phyloP scores from a whole-genome alignment of 768 basidiomycete species.

The Mycena olivaceomarginata region DNA sequence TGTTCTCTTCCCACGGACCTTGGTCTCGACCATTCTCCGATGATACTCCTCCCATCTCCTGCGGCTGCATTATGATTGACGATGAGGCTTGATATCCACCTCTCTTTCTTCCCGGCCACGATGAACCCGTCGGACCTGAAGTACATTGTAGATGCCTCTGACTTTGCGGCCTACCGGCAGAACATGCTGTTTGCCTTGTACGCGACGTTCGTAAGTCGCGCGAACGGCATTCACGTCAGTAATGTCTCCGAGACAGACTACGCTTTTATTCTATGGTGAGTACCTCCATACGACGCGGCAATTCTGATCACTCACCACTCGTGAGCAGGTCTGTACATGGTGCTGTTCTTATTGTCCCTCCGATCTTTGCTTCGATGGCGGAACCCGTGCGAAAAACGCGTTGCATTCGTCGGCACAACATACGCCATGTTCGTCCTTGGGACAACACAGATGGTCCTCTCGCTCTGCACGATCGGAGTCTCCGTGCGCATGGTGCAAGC shows the following conservation, averaged over 20 bases:
- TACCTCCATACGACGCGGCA: neutral
- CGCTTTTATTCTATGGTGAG: neutral
- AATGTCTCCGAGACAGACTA: neutral
- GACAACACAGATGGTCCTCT: neutral
- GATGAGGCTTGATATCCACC: too few relatives aligned
- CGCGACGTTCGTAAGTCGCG: too few relatives aligned
- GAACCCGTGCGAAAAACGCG: neutral
- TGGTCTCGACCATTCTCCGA: too few relatives aligned
- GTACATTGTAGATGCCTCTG: too few relatives aligned
- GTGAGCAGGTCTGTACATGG: neutral
- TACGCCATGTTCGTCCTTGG: neutral
- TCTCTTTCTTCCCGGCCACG: too few relatives aligned
- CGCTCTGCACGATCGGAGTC: neutral
- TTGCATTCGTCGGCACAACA: neutral
- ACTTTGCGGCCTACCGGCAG: too few relatives aligned
- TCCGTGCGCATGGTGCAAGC: neutral
- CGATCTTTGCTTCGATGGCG: neutral
- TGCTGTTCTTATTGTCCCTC: neutral
- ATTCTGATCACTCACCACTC: too few relatives aligned
- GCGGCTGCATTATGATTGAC: too few relatives aligned
- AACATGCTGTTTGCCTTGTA: too few relatives aligned
- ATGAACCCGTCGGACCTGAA: too few relatives aligned
- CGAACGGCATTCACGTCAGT: neutral
- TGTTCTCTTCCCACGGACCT: too few relatives aligned
- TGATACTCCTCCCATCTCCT: too few relatives aligned